Evolutionary conservation across 2,329 filamentous ascomycete species (phyloP), one percentile per base, ranked within the genome.

Genomic region (Fusarium pseudoanthophilum): DNA sequence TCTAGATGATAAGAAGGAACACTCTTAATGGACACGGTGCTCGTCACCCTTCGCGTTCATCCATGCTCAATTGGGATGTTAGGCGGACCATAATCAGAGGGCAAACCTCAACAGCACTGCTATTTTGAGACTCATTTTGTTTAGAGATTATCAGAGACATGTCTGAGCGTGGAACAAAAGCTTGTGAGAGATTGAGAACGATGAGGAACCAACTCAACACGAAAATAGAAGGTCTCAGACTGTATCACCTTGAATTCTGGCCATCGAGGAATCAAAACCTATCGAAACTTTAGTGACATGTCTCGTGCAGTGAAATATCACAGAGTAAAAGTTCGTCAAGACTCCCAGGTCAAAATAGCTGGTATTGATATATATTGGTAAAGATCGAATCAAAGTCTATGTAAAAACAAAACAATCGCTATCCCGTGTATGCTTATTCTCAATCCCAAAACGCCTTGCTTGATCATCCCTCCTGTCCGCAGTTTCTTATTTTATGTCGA

Each of bases 381-480:
- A 64, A 65, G 40, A 65, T 39, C 37, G 45, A 59, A 69, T 69
- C 11, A 4, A 32, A 45, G 49, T 68, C 59, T 65, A 55, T 16
- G 20, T 52, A 7, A 32, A 40, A 11, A 8, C 30, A 65, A 65
- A 70, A 24, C 37, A 49, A 36, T 43, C 66, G 20, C 66, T 55
- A 48, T 39, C 43, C 40, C 42, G 26, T 69, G 10, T 40, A 51
- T 68, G n/a, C 24, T 34, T 46, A n/a, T 37, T 55, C 21, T 37
- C 24, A 28, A 34, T 53, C 39, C 66, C 46, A 39, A 39, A 69
- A 70, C 66, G 53, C 66, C 67, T 39, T 69, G 52, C 67, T 65
- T 53, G 16, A 59, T 43, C 26, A 39, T 30, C 28, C 21, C 37
- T 26, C 30, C 52, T 21, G 9, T 43, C 30, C 56, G 14, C 16